Conservation (phyloP, 139 green algal genomes). For the Coelastrella sp. region DNA sequence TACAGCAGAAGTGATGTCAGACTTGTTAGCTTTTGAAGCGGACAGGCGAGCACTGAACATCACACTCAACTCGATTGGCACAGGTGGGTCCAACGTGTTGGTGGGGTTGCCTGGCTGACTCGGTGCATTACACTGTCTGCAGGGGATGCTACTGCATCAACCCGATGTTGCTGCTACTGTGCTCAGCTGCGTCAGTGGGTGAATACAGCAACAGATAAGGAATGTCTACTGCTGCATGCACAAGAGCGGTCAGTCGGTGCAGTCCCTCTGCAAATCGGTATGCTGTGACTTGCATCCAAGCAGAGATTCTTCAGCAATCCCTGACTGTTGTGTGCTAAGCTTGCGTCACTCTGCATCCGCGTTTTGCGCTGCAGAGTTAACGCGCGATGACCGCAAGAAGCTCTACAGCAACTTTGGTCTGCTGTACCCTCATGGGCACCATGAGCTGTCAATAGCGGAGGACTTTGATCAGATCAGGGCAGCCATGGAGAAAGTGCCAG, state of each 20-base stretch:
- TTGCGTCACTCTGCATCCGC: neutral
- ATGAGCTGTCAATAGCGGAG: constrained; percentile 93
- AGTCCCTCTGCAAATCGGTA: too few species aligned
- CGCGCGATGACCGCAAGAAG: constrained; percentile 94
- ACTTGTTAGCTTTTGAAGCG: constrained; percentile 96
- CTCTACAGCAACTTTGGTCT: constrained; percentile 97
- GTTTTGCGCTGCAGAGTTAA: constrained; percentile 82
- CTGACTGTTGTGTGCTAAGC: neutral
- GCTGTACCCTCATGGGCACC: constrained; percentile 94
- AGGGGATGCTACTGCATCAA: too few species aligned
- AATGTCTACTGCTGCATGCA: too few species aligned
- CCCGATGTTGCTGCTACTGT: too few species aligned
- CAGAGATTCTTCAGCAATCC: too few species aligned
- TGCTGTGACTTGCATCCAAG: too few species aligned
- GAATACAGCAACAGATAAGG: too few species aligned
- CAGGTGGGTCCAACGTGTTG: constrained; percentile 39
- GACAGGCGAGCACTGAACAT: constrained; percentile 98
- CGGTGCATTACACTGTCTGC: too few species aligned
- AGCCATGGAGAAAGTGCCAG: constrained; percentile 92
- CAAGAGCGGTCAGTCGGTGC: too few species aligned
- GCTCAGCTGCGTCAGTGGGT: too few species aligned
- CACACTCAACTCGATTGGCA: constrained; percentile 98
- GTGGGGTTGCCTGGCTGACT: too few species aligned
- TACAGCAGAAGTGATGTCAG: constrained; percentile 94
- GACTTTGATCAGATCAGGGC: constrained; percentile 96